These are phyloP conservation scores for Fraxinus baroniana DNA, from an alignment of 305 asterid genomes.

Conservation along the genomic window DNA sequence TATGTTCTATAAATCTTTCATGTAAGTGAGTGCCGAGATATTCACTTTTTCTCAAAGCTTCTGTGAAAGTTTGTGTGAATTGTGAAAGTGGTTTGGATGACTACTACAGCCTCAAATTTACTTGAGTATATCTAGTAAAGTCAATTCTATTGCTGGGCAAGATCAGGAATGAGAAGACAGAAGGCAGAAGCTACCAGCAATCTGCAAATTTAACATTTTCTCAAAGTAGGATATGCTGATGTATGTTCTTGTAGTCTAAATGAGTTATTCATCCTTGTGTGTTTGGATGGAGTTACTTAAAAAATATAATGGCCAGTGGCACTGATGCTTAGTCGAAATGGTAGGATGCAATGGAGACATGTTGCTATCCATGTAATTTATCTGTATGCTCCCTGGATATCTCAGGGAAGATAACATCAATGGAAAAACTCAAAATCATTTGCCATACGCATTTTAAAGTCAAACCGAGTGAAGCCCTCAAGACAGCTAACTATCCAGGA, in stretches of 20 bases:
- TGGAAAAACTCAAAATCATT: neutral
- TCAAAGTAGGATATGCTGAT: constrained; percentile 13
- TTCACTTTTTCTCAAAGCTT: neutral
- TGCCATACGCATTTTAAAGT: neutral
- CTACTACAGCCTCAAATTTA: neutral
- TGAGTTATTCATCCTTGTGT: neutral
- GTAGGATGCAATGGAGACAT: constrained; percentile 4
- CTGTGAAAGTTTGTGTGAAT: neutral
- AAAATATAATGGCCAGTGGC: neutral
- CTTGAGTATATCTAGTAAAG: neutral
- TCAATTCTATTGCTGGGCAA: neutral
- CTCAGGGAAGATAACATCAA: neutral
- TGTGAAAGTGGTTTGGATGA: constrained; percentile 10
- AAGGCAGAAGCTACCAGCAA: neutral
- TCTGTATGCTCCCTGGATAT: neutral
- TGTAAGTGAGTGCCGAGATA: constrained; percentile 13
- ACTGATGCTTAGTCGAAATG: neutral
- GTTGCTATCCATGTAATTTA: neutral
- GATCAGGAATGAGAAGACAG: constrained; percentile 5
- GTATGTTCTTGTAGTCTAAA: constrained; percentile 7
- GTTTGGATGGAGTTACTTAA: neutral
- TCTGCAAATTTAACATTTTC: neutral
- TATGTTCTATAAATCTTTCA: constrained; percentile 19
- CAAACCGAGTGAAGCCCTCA: neutral
- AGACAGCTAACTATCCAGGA: neutral